phyloP scores from a whole-genome alignment of 768 basidiomycete genomes.

The Russula compacta region DNA sequence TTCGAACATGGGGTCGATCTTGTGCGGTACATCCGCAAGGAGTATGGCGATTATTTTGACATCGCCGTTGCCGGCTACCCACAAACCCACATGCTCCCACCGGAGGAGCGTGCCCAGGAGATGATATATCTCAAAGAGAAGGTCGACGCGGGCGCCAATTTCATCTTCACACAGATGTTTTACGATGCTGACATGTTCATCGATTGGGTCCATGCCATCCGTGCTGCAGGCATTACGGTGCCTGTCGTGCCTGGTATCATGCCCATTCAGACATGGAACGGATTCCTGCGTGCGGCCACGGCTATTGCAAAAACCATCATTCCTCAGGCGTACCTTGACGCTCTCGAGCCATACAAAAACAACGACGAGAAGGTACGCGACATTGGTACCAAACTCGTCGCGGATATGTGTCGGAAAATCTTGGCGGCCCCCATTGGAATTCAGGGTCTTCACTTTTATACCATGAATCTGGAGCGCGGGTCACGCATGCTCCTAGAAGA shows the following conservation, averaged over 20 bases:
- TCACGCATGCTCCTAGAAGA: slow-evolving; percentile 94
- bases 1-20: slow-evolving; percentile 90
- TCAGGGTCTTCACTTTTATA: slow-evolving; percentile 89
- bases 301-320: slow-evolving; percentile 70
- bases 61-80: slow-evolving; percentile 93
- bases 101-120: slow-evolving; percentile 67
- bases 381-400: slow-evolving; percentile 89
- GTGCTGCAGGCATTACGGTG: slow-evolving; percentile 77
- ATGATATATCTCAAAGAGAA: slow-evolving; percentile 85
- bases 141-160: slow-evolving; percentile 78
- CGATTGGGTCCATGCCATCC: slow-evolving; percentile 76
- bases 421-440: slow-evolving; percentile 74
- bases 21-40: slow-evolving; percentile 72
- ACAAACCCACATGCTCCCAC: slow-evolving; percentile 63
- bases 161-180: slow-evolving; percentile 99
- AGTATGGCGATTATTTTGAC: slow-evolving; percentile 90
- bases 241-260: slow-evolving; percentile 93
- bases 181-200: slow-evolving; percentile 91
- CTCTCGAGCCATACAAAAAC: slow-evolving; percentile 78
- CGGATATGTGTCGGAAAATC: slow-evolving; percentile 87
- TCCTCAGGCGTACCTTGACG: slow-evolving; percentile 65
- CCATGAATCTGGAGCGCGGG: slow-evolving; percentile 94
- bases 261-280: slow-evolving; percentile 95
- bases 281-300: slow-evolving; percentile 71
- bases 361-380: slow-evolving; percentile 89